Percentiles rank a stretch among this genome's conserved stretches.
These are phyloP conservation scores for Suillus clintonianus DNA, from an alignment of 768 basidiomycete genomes.

Conservation along the genomic window DNA sequence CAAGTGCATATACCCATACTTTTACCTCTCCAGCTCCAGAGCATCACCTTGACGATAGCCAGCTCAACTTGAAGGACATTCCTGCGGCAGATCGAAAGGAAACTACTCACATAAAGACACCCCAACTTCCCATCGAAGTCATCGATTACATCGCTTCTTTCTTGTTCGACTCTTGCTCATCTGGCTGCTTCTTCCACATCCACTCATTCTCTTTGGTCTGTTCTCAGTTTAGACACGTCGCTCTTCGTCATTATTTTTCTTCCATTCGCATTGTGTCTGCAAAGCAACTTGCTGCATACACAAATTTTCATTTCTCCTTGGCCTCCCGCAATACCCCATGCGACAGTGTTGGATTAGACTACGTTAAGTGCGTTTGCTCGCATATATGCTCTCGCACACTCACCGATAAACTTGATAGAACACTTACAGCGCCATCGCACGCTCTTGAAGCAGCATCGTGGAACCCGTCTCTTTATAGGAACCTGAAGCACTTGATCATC, in stretches of 20 bases:
- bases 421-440: slow-evolving; percentile 17
- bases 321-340: slow-evolving; percentile 18
- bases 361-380: slow-evolving; percentile 45
- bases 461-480: slow-evolving; percentile 30
- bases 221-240: slow-evolving; percentile 41
- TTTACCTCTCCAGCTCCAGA: slow-evolving; percentile 24
- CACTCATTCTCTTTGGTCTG: slow-evolving; percentile 43
- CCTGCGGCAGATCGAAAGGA: background rate
- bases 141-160: slow-evolving; percentile 25
- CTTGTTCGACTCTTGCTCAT: slow-evolving; percentile 18
- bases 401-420: slow-evolving; percentile 15
- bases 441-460: slow-evolving; percentile 24
- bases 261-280: slow-evolving; percentile 20
- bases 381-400: slow-evolving; percentile 16
- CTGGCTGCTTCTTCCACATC: slow-evolving; percentile 35
- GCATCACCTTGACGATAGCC: slow-evolving; percentile 13
- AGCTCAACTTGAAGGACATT: background rate
- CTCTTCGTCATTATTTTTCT: slow-evolving; percentile 38
- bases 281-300: slow-evolving; percentile 30
- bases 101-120: slow-evolving; percentile 2
- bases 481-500: slow-evolving; percentile 41
- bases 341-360: slow-evolving; percentile 36
- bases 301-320: slow-evolving; percentile 32
- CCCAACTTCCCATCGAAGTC: slow-evolving; percentile 32
- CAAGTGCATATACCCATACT: slow-evolving; percentile 15